These are phyloP conservation scores for Paecilomyces sp. DNA, from an alignment of 2,329 filamentous ascomycete genomes.

Conservation along the genomic window DNA sequence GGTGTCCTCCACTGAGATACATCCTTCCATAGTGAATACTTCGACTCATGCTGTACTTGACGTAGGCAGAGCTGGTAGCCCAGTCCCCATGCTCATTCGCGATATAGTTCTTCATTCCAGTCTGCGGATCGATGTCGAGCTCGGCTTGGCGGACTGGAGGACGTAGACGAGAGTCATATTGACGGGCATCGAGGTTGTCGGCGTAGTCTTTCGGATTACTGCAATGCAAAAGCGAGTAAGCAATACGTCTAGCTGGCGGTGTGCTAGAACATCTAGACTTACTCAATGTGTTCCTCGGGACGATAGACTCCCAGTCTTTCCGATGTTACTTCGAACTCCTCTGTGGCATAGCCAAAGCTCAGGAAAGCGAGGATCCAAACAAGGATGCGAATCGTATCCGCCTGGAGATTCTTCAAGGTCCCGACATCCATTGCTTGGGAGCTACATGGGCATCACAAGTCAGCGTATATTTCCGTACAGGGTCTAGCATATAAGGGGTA, in stretches of 20 bases:
- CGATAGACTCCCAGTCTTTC: conserved; percentile 75
- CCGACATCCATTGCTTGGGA: conserved; percentile 77
- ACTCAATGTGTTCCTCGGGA: conserved; percentile 56
- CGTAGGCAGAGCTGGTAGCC: conserved; percentile 83
- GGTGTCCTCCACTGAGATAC: conserved; percentile 60
- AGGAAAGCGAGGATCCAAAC: conserved; percentile 79
- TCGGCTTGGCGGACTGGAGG: conserved; percentile 67
- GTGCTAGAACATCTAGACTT: conserved; percentile 6
- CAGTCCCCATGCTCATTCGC: conserved; percentile 80
- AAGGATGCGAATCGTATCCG: conserved; percentile 69
- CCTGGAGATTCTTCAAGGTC: conserved; percentile 69
- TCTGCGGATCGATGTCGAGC: conserved; percentile 64
- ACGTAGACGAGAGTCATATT: conserved; percentile 68
- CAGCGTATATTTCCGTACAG: not conserved
- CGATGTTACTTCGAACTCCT: conserved; percentile 75
- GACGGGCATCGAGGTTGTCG: conserved; percentile 76
- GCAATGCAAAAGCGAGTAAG: conserved; percentile 51
- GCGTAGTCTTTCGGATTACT: conserved; percentile 77
- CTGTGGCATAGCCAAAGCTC: conserved; percentile 77
- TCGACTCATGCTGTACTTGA: conserved; percentile 66
- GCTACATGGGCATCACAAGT: conserved; percentile 14
- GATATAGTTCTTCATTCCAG: conserved; percentile 99
- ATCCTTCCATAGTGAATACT: conserved; percentile 71
- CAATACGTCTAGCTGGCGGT: not conserved
- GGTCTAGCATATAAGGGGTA: not conserved